Base-by-base conservation (phyloP, 192 early-diverging fungal species). In the Haplosporangium gracile region DNA sequence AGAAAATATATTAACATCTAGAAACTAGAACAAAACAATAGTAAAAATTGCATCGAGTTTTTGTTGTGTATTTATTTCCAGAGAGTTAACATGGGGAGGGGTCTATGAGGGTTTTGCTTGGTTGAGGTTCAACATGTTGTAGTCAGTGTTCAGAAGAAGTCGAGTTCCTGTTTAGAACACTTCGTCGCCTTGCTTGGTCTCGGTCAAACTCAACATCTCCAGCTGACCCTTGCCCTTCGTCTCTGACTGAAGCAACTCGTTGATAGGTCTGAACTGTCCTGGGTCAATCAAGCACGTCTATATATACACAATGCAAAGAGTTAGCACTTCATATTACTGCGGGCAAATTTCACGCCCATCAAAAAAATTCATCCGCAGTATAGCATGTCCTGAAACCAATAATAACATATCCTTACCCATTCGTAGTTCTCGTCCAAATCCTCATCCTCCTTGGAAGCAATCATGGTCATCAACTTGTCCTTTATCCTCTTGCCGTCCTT, bases 401-500 rank as follows among this genome's bases (percentile, higher is more conserved):
- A 36, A 36, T 36, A 2, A 2, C 42, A 7, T 53, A 72, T 32
- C 36, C 91, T 83, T 88, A 96, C 95, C 93, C 96, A 78, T 90
- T 97, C 97, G 76, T 94, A 96, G 68, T 97, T 97, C 95, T 45
- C 94, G 91, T 88, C 94, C 90, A 82, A 90, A 89, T 94, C 94
- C 84, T 97, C 94, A 82, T 95, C 92, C 89, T 96, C 94, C n/a
- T 95, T 90, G 3, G 89, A 89, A 2, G 91, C 90, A 42, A 97
- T 73, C 70, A 94, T 78, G 29, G 93, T 76, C 40, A 88, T 70
- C 20, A 97, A 68, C 79, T 93, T 94, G 29, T 98, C 97, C 78
- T 94, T 95, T 60, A 98, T 60, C 80, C 94, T 93, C 91, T 99
- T 99, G 4, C 92, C 94, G 18, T 99, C 97, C 88, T 98, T 99